A percentile compares a stretch with the other conserved stretches of the same genome.
Conservation (phyloP, 495 filamentous ascomycete genomes). For the Annulohypoxylon stygium region DNA sequence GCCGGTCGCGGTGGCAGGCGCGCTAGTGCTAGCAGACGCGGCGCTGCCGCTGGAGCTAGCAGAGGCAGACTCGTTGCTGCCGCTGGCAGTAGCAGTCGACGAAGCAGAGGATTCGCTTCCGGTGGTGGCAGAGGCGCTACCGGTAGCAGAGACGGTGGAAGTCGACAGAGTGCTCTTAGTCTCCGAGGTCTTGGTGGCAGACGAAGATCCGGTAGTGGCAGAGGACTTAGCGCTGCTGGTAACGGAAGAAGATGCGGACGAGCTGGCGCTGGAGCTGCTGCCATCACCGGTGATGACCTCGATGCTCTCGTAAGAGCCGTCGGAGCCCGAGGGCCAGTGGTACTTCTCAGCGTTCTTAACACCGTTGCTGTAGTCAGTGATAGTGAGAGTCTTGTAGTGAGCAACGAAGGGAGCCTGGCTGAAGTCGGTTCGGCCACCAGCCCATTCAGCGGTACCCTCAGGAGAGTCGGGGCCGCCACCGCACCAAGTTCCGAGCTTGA, state of each 20-base stretch:
- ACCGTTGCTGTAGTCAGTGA: conserved; percentile 91
- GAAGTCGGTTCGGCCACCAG: conserved; percentile 84
- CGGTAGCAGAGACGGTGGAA: conserved; percentile 35
- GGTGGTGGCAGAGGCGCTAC: conserved; percentile 31
- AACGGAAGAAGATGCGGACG: conserved; percentile 16
- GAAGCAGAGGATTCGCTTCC: conserved; percentile 39
- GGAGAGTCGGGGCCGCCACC: conserved; percentile 78
- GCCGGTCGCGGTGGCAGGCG: conserved; percentile 3
- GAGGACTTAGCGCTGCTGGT: conserved; percentile 45
- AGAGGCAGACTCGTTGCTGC: conserved; percentile 22
- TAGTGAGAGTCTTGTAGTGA: conserved; percentile 82
- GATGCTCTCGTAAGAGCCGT: conserved; percentile 84
- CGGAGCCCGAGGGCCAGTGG: conserved; percentile 74
- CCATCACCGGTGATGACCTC: conserved; percentile 76
- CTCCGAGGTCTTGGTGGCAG: conserved; percentile 40
- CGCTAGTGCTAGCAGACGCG: conserved; percentile 32
- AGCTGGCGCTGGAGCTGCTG: conserved; percentile 65
- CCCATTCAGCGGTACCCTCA: conserved; percentile 87
- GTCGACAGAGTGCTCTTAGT: conserved; percentile 46
- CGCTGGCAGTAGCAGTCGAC: conserved; percentile 32
- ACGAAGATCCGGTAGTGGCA: conserved; percentile 34
- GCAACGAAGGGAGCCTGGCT: conserved; percentile 82
- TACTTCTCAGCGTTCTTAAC: conserved; percentile 77
- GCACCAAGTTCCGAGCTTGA: conserved; percentile 90
- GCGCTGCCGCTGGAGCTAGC: conserved; percentile 30